Base-by-base conservation (phyloP, 2,329 filamentous ascomycete species). In the Trichoderma gracile region DNA sequence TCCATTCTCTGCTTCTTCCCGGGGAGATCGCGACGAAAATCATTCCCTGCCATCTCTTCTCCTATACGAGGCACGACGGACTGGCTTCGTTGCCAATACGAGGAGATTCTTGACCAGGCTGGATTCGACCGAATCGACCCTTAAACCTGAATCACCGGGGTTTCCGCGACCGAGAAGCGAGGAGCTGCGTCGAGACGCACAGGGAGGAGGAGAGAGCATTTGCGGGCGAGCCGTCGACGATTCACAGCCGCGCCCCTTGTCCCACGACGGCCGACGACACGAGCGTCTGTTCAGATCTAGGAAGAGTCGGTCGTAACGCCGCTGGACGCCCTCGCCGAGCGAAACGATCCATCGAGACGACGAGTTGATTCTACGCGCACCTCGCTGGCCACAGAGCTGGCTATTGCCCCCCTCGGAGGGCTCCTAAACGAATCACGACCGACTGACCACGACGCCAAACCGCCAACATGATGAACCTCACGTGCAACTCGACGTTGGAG, bases 401-500 rank as follows among this genome's bases (percentile, higher is more conserved):
- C 33, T n/a, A 56, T 49, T 56, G 55, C 56, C 66, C 64, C 64
- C 52, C 33, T 50, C 33, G 33, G 47, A 19, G 58, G 57, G 59
- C 50, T 49, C 33, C 5, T 3, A 27, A 30, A 27, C 49, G 17
- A 55, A 47, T 9, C 17, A 25, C 33, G 46, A 58, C 50, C 38
- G 38, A 46, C 43, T 17, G 30, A 15, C 27, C n/a, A n/a, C 30
- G 57, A 45, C 47, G 52, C 54, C 23, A n/a, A 42, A 17, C 38
- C 19, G 56, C 63, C 54, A 43, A 53, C 52, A 52, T 46, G 27
- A 74, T 79, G 73, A 78, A 78, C 68, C 61, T 75, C 19, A 78
- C 76, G 43, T 80, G 79, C 68, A 80, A 80, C 67, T 73, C 76
- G 42, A 80, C 79, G 64, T 69, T 80, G 70, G 78, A 80, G 69